Base-by-base conservation (phyloP, 2,329 filamentous ascomycete species). In the Escovopsis sp. region DNA sequence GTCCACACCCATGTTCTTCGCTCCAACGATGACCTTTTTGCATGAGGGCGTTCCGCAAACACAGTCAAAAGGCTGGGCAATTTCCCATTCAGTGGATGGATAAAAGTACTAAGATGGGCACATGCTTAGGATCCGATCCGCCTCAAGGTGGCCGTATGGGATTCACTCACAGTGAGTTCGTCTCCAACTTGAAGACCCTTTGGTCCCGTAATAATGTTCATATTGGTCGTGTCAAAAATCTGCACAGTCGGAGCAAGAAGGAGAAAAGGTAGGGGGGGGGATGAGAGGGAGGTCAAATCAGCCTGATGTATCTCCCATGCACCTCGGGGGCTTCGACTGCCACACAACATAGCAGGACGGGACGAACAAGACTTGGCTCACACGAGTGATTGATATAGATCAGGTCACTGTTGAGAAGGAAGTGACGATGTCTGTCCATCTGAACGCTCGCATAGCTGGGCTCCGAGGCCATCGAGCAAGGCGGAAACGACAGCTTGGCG, bases 21-120 rank as follows among this genome's bases (percentile, higher is more conserved):
- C 81, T 12, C 81, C 81, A 36, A 62, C 59, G 48, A 85, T 82
- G 48, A 59, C 66, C 12, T 79, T 78, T 41, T 69, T 68, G 61
- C 81, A 85, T 18, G 63, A 62, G 0, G 64, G 50, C 4, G 66
- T 67, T 47, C 68, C 67, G 56, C 81, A 85, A 45, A 72, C 64
- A 56, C 81, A 85, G 46, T 72, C 62, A 55, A 85, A 85, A 4
- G 77, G 70, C 64, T 85, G 80, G 30, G 75, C 75, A 80, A 85
- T 84, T 53, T 67, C 54, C 79, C 79, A 85, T 60, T 85, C 81
- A 1, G 80, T 84, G 42, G 77, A 82, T 4, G 81, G 80, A 52
- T 85, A 85, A 62, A 85, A 85, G 64, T 84, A 85, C 56, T 74
- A 41, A 42, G 26, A 18, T 28, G 7, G 33, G 7, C 3, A 32